Conservation (phyloP, 2,329 filamentous ascomycete genomes). For the Emydomyces testavorans region DNA sequence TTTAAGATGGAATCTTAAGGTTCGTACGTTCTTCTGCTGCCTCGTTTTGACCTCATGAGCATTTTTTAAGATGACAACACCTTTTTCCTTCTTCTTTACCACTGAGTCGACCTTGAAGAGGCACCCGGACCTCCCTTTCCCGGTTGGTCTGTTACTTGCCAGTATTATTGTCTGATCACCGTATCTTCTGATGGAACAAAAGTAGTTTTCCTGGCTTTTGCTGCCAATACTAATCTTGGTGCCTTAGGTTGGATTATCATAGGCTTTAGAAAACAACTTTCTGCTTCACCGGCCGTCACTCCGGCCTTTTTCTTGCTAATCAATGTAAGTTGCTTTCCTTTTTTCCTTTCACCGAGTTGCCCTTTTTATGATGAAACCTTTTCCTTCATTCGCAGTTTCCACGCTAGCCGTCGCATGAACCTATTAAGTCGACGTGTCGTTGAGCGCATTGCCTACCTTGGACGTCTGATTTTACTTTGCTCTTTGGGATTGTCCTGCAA, state of each 20-base stretch:
- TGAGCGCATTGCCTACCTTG: slow-evolving; percentile 41
- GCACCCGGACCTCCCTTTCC: slow-evolving; percentile 49
- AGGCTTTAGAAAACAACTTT: no score
- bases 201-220: not conserved
- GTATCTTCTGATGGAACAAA: not conserved
- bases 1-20: not conserved
- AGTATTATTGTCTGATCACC: slow-evolving; percentile 55
- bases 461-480: slow-evolving; percentile 38
- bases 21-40: slow-evolving; percentile 8
- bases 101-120: slow-evolving; percentile 59
- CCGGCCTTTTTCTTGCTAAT: no score
- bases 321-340: slow-evolving; percentile 1
- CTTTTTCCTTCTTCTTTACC: slow-evolving; percentile 51
- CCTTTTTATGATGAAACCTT: slow-evolving; percentile 40
- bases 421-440: slow-evolving; percentile 36
- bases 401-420: slow-evolving; percentile 45
- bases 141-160: slow-evolving; percentile 59
- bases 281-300: no score
- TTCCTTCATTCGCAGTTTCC: slow-evolving; percentile 54
- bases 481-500: not conserved
- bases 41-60: slow-evolving; percentile 6
- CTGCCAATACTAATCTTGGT: not conserved
- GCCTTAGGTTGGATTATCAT: no score
- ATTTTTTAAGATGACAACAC: slow-evolving; percentile 48
- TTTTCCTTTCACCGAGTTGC: not conserved